Base-by-base conservation (phyloP, 1,139 yeast species). In the Kodamaea plutei region DNA sequence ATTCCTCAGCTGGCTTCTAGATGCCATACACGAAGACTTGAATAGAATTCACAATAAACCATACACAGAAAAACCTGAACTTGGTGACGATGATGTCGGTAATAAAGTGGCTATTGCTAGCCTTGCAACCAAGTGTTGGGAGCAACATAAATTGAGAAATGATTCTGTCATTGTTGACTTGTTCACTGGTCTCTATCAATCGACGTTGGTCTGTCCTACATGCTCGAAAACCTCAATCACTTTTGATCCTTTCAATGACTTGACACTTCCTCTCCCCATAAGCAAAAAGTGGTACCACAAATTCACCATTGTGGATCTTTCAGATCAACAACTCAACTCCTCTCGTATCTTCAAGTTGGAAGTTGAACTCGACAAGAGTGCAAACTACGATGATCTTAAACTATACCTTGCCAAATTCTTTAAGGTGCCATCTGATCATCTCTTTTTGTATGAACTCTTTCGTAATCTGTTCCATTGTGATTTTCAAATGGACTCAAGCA, bases 1-100 rank as follows among this genome's bases (percentile, higher is more conserved):
- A 53, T 83, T 91, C 48, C 64, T 91, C 34, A 89, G 96, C 24
- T 91, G 87, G 70, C 58, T 91, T 24, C 64, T 91, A 25, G 98
- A 91, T 58, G 93, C 95, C 5, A 66, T 91, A 26, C 98, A 91
- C 50, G 98, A 91, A 54, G 98, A 91, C 56, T 68, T 91, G 45
- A 91, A 91, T 50, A 67, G 96, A 34, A 82, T 91, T 20, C 56
- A 74, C 10, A 63, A 81, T 28, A 91, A 91, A 49, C 97, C 97
- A 1, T 82, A 81, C 40, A 76, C 87, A 14, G 95, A 87, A 48
- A 88, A 88, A 48, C 96, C 97, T 0, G 96, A 88, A 49, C 53
- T 81, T 17, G 60, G 74, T 9, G 76, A 74, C 26, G 84, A 77
- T 11, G 81, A 79, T 45, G 69, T 76, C 6, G 57, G 64, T 26